Conservation (phyloP, 2,329 filamentous ascomycete genomes). For the Aureobasidium uvarum region DNA sequence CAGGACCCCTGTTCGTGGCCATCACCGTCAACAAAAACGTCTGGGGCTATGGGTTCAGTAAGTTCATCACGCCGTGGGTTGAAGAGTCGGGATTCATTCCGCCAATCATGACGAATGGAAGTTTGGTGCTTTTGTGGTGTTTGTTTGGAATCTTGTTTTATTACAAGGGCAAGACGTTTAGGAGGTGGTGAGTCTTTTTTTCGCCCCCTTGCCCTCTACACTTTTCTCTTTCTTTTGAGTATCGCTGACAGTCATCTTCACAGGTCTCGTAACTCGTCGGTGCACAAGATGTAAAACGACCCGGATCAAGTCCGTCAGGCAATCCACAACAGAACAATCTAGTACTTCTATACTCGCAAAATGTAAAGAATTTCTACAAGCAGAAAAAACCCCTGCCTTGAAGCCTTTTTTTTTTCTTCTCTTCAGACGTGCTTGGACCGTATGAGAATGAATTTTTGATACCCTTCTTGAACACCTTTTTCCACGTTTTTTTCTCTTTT, state of each 20-base stretch:
- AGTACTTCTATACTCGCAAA: no score
- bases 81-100: constrained; percentile 52
- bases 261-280: constrained; percentile 46
- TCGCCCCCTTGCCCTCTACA: no score
- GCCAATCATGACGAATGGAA: constrained; percentile 61
- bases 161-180: constrained; percentile 58
- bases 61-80: constrained; percentile 50
- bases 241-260: background rate
- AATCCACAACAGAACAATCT: no score
- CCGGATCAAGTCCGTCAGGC: no score
- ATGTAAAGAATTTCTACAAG: no score
- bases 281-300: constrained; percentile 50
- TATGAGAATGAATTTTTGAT: no score
- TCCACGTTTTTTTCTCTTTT: no score
- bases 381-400: no score
- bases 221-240: background rate
- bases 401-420: no score
- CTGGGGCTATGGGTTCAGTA: constrained; percentile 60
- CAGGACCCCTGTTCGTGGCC: constrained; percentile 58
- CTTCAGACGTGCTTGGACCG: no score
- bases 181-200: constrained; percentile 46
- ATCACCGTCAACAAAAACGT: constrained; percentile 65
- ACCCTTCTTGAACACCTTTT: no score
- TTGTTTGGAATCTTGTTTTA: constrained; percentile 57
- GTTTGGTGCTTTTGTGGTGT: constrained; percentile 54